phyloP scores from a whole-genome alignment of 805 yeast genomes.

The Clavispora phyllophila region DNA sequence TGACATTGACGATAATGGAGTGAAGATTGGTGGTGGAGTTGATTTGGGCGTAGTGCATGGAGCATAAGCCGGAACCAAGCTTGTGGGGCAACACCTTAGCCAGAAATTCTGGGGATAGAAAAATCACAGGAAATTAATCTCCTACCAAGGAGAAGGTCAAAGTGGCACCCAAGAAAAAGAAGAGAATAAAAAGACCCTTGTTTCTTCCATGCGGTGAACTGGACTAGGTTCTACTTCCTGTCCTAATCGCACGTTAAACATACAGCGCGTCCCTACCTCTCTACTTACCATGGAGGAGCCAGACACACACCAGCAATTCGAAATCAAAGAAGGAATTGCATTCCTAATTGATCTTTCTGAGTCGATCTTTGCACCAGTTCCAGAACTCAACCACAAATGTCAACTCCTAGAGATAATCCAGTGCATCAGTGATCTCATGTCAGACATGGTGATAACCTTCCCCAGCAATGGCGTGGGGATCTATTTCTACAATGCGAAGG shows the following conservation, averaged over 20 bases:
- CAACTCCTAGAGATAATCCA: slow-evolving; percentile 50
- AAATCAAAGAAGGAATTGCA: slow-evolving; percentile 57
- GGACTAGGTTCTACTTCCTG: too few species aligned
- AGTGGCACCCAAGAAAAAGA: too few species aligned
- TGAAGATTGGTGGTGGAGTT: neutral
- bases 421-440: slow-evolving; percentile 56
- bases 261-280: neutral
- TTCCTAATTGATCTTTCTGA: slow-evolving; percentile 60
- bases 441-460: slow-evolving; percentile 57
- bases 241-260: too few species aligned
- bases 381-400: slow-evolving; percentile 32
- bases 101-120: too few species aligned
- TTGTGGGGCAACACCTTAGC: too few species aligned
- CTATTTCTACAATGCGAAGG: slow-evolving; percentile 49
- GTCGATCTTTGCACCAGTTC: slow-evolving; percentile 33
- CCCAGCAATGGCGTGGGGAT: slow-evolving; percentile 76
- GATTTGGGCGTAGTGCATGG: neutral
- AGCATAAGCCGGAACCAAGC: too few species aligned
- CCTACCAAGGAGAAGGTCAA: too few species aligned
- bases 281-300: slow-evolving; percentile 8
- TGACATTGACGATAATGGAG: slow-evolving; percentile 45
- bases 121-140: too few species aligned
- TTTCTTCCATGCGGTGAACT: too few species aligned
- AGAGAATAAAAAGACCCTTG: too few species aligned
- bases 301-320: slow-evolving; percentile 31